Base-by-base conservation (phyloP, 78 protist species). In the Speleostelium caveatum region DNA sequence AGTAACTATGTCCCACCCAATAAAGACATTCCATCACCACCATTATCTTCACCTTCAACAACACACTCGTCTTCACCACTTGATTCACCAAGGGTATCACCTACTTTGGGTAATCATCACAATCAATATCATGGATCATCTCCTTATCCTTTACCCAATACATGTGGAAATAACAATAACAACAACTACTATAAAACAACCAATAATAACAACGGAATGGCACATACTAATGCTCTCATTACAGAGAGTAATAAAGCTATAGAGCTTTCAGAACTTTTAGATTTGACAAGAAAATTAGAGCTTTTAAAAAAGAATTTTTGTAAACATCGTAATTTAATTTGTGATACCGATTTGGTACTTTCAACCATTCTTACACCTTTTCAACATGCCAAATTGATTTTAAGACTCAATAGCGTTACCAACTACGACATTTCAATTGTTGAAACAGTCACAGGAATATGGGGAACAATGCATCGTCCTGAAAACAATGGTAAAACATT, bases 341-440 rank as follows among this genome's bases (percentile, higher is more conserved):
- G 90, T 58, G 90, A 83, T 42, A 83, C 90, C 1, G 90, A 83
- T 58, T 60, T 83, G 32, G 90, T 83, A 0, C 45, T 83, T 6
- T 69, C 79, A 0, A 83, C 90, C 1, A 83, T 83, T 30, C 66
- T 83, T 10, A 83, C 90, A 28, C 90, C 90, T 16, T 36, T 69
- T 14, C 90, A 83, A 45, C 90, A 83, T 39, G 90, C 90, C 55
- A 83, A 83, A n/a, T 42, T 83, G 12, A 69, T 83, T 33, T 30
- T 83, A 14, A 35, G 90, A 28, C 51, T 83, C 38, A 83, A 83
- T 30, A 83, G 90, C 69, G 90, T 83, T 22, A 45, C 90, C 3
- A 42, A 67, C 38, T 83, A 83, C 58, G 90, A 83, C 51, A 56
- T 83, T 8, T 33, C 41, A 17, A 58, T 83, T 5, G 90, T 83